Conservation (phyloP, 1,284 basidiomycete species). For the Calocybe gambosa region DNA sequence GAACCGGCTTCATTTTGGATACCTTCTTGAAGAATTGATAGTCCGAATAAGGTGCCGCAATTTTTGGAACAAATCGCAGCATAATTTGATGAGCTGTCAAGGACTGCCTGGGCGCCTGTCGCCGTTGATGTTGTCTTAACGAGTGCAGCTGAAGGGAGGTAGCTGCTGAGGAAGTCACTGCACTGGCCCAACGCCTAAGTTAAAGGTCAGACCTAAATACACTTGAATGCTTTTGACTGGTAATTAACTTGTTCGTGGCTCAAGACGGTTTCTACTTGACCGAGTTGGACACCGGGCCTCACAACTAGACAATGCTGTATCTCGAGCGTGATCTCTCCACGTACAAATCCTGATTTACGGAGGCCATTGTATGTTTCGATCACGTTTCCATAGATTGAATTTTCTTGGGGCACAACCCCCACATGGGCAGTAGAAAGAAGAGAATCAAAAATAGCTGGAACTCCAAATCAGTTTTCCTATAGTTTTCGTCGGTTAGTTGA, state of each 20-base stretch:
- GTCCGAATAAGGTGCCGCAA: slow-evolving; percentile 51
- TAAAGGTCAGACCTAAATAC: neutral
- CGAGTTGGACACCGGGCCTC: slow-evolving; percentile 45
- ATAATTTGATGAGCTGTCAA: slow-evolving; percentile 37
- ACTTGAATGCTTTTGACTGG: neutral
- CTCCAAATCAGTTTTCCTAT: slow-evolving; percentile 6
- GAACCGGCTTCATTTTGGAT: slow-evolving; percentile 60
- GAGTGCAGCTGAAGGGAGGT: slow-evolving; percentile 46
- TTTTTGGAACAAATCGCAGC: slow-evolving; percentile 71
- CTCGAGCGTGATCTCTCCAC: slow-evolving; percentile 50
- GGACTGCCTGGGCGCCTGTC: slow-evolving; percentile 52
- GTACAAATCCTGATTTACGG: slow-evolving; percentile 46
- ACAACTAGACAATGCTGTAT: slow-evolving; percentile 68
- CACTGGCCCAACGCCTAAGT: slow-evolving; percentile 75
- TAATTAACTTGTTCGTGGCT: slow-evolving; percentile 69
- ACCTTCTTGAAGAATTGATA: slow-evolving; percentile 50
- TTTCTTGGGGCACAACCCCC: slow-evolving; percentile 71
- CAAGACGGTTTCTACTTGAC: slow-evolving; percentile 48
- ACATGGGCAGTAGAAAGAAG: slow-evolving; percentile 32
- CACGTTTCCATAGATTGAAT: slow-evolving; percentile 68
- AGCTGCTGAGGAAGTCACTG: slow-evolving; percentile 43
- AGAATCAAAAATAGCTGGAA: slow-evolving; percentile 49
- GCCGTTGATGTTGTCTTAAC: slow-evolving; percentile 64
- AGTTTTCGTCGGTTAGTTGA: slow-evolving; percentile 14
- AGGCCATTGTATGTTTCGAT: slow-evolving; percentile 67